Evolutionary conservation across 768 basidiomycete species (phyloP).

Genomic region (Tricholoma hemisulphureum): DNA sequence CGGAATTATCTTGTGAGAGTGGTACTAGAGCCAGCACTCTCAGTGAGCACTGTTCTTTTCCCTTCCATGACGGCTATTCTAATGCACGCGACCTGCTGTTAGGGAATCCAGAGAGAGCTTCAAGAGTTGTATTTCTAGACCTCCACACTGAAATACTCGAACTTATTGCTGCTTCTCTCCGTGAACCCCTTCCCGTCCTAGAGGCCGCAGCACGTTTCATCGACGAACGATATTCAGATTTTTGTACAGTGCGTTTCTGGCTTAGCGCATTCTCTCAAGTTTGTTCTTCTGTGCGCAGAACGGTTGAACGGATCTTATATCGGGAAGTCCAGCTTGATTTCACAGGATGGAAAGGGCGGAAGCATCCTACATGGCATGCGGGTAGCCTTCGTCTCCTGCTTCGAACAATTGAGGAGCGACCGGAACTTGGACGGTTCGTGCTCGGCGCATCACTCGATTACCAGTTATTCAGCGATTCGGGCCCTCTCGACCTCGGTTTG

Average conservation of each 20-base stretch:
- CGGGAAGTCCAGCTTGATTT: constrained; percentile 29
- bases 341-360: constrained; percentile 31
- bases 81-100: background rate
- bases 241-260: constrained; percentile 22
- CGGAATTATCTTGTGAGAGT: background rate
- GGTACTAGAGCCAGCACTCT: background rate
- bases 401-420: constrained; percentile 23
- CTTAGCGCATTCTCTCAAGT: constrained; percentile 24
- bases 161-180: constrained; percentile 22
- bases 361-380: constrained; percentile 28
- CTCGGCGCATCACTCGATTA: constrained; percentile 25
- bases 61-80: background rate
- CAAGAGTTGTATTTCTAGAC: constrained; percentile 24
- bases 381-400: constrained; percentile 26
- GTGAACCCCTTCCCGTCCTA: constrained; percentile 16
- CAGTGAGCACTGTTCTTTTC: background rate
- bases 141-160: constrained; percentile 29
- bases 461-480: constrained; percentile 20
- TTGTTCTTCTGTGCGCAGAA: constrained; percentile 19
- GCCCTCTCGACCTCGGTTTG: constrained; percentile 21
- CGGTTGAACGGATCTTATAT: constrained; percentile 27
- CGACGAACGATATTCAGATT: constrained; percentile 26
- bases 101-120: constrained; percentile 4
- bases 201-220: constrained; percentile 27
- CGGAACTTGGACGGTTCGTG: constrained; percentile 23